Conservation (phyloP, 1,284 basidiomycete genomes). For the Neonothopanus nambi region DNA sequence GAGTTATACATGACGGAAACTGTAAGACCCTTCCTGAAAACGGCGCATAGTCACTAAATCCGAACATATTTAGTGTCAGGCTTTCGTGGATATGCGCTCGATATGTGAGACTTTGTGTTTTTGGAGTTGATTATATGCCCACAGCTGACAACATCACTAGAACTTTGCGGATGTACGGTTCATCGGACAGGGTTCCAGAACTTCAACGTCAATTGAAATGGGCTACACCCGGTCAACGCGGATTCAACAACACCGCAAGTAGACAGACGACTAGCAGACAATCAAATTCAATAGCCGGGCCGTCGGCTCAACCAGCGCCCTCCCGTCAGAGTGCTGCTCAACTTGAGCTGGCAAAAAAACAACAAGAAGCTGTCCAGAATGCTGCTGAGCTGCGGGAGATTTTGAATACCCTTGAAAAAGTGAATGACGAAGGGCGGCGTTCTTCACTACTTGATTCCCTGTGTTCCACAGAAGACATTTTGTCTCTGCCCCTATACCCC, state of each 20-base stretch:
- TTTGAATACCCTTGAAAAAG: slow-evolving; percentile 68
- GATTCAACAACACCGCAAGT: slow-evolving; percentile 37
- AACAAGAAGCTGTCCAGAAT: slow-evolving; percentile 54
- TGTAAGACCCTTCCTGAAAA: slow-evolving; percentile 39
- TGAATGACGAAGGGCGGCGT: slow-evolving; percentile 76
- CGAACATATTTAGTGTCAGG: slow-evolving; percentile 40
- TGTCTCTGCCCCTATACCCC: slow-evolving; percentile 64
- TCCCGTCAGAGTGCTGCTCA: slow-evolving; percentile 31
- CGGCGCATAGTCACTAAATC: background rate
- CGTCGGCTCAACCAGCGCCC: background rate
- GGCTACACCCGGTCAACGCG: slow-evolving; percentile 71
- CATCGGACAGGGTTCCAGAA: slow-evolving; percentile 52
- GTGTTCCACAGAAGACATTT: slow-evolving; percentile 66
- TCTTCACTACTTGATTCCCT: slow-evolving; percentile 67
- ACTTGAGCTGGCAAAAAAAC: slow-evolving; percentile 42
- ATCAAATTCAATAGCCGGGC: background rate
- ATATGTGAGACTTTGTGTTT: slow-evolving; percentile 45
- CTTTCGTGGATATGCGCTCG: slow-evolving; percentile 50
- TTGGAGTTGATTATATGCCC: slow-evolving; percentile 5
- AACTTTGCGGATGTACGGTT: slow-evolving; percentile 71
- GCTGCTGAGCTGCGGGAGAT: slow-evolving; percentile 68
- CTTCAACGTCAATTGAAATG: slow-evolving; percentile 71
- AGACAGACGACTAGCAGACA: background rate
- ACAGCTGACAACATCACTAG: slow-evolving; percentile 37
- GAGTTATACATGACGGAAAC: slow-evolving; percentile 74